Conservation (phyloP, 148 eudicot genomes). For the Rheum nobile region DNA sequence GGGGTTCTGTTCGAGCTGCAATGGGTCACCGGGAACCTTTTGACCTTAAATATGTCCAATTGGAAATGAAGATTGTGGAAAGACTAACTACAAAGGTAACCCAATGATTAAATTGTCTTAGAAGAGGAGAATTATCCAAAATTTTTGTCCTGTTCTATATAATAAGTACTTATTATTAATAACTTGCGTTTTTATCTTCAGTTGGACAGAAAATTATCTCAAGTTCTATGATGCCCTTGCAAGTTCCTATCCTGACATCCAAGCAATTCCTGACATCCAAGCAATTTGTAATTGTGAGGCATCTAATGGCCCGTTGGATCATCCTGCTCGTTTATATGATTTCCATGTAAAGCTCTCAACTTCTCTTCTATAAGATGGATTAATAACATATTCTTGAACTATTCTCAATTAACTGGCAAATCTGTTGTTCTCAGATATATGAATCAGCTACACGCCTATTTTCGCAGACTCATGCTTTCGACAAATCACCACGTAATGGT, state of each 20-base stretch:
- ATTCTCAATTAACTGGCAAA: not conserved
- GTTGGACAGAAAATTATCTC: conserved; percentile 11
- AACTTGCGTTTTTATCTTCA: not conserved
- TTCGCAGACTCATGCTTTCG: conserved; percentile 35
- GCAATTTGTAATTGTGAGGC: conserved; percentile 11
- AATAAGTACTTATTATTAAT: no score
- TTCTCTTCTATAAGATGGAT: not conserved
- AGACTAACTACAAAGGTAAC: conserved; percentile 43
- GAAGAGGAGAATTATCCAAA: not conserved
- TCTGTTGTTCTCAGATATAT: conserved; percentile 24
- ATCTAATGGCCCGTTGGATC: conserved; percentile 23
- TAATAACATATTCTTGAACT: not conserved
- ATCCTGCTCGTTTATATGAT: conserved; percentile 57
- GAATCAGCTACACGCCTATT: conserved; percentile 23
- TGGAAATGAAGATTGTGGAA: conserved; percentile 69
- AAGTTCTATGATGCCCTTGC: conserved; percentile 9
- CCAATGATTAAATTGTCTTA: not conserved
- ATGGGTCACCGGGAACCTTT: conserved; percentile 78
- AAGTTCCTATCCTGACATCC: conserved; percentile 8
- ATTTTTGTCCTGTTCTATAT: no score
- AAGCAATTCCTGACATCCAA: no score
- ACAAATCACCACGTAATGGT: conserved; percentile 30
- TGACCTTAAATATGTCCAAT: conserved; percentile 52
- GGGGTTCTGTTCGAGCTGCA: conserved; percentile 76
- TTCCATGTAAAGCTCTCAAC: conserved; percentile 37